A percentile compares a stretch with the other conserved stretches of the same genome.
phyloP scores from a whole-genome alignment of 169 alveolate species.

The Plasmodium coatneyi region DNA sequence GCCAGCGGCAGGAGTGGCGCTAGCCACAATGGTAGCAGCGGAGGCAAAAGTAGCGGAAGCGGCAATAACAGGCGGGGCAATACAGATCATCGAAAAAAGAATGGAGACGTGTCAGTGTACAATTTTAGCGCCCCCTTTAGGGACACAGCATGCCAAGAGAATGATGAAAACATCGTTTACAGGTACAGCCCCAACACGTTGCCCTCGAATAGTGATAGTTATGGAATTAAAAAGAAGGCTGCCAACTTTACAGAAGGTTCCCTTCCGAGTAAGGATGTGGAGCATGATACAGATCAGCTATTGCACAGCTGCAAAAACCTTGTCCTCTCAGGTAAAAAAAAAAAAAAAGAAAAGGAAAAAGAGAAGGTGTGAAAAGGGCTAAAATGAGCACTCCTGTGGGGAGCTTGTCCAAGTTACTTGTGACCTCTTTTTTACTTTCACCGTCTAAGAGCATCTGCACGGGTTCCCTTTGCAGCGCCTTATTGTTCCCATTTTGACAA shows the following conservation, averaged over 20 bases:
- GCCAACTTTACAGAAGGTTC: background rate
- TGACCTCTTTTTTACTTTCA: background rate
- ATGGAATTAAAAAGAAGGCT: background rate
- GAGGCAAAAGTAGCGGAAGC: background rate
- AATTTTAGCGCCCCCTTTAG: slow-evolving; percentile 11
- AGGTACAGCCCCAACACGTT: slow-evolving; percentile 5
- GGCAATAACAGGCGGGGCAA: background rate
- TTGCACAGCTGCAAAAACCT: background rate
- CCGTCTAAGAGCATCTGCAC: background rate
- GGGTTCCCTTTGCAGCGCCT: background rate
- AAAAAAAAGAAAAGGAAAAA: background rate
- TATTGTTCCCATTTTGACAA: background rate
- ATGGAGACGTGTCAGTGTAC: slow-evolving; percentile 20
- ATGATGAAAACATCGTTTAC: slow-evolving; percentile 32
- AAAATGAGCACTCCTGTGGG: background rate
- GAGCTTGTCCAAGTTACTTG: background rate
- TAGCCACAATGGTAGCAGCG: background rate
- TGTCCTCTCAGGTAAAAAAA: slow-evolving; percentile 18
- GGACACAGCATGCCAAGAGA: background rate
- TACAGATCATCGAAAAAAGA: background rate
- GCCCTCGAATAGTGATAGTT: slow-evolving; percentile 12
- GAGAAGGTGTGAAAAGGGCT: background rate
- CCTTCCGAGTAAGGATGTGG: slow-evolving; percentile 5
- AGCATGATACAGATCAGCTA: background rate
- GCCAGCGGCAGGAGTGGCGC: background rate